Percentiles rank a stretch among this genome's conserved stretches.
Conservation (phyloP, 805 yeast species). For the Candida nonsorbophila region DNA sequence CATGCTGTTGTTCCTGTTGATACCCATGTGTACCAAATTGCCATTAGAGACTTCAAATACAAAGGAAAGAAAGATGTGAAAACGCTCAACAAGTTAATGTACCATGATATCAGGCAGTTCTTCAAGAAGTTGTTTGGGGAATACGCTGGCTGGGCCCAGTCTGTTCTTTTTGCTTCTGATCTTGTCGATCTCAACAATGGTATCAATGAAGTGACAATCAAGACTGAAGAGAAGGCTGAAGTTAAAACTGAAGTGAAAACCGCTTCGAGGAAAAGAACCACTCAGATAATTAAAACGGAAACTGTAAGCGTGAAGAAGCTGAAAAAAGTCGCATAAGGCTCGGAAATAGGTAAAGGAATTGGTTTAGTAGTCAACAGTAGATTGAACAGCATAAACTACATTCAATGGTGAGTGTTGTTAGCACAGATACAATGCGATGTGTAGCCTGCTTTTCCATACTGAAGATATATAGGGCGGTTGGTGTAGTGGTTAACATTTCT, state of each 20-base stretch:
- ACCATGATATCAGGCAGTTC: conserved; percentile 51
- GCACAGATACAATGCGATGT: too few species aligned
- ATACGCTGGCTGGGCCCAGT: conserved; percentile 98
- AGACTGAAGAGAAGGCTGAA: too few species aligned
- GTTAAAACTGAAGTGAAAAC: too few species aligned
- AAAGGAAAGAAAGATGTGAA: conserved; percentile 36
- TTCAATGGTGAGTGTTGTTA: too few species aligned
- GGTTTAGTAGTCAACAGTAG: too few species aligned
- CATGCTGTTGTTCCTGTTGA: conserved; percentile 91
- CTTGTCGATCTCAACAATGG: conserved; percentile 69
- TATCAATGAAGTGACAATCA: conserved; percentile 19
- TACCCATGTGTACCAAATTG: conserved; percentile 90
- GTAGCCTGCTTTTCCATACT: too few species aligned
- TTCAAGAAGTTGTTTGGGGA: conserved; percentile 76
- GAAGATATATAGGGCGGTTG: conserved; percentile 70
- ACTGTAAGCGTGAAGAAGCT: too few species aligned
- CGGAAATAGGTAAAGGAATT: too few species aligned
- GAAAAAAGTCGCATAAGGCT: too few species aligned
- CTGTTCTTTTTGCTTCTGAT: conserved; percentile 87
- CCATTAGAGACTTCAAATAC: conserved; percentile 71
- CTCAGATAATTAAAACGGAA: too few species aligned
- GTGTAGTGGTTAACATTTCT: conserved; percentile 88
- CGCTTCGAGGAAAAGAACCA: too few species aligned
- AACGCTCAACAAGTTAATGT: conserved; percentile 46
- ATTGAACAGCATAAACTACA: too few species aligned